Conservation (phyloP, 2,329 filamentous ascomycete genomes). For the Venturia carpophila region DNA sequence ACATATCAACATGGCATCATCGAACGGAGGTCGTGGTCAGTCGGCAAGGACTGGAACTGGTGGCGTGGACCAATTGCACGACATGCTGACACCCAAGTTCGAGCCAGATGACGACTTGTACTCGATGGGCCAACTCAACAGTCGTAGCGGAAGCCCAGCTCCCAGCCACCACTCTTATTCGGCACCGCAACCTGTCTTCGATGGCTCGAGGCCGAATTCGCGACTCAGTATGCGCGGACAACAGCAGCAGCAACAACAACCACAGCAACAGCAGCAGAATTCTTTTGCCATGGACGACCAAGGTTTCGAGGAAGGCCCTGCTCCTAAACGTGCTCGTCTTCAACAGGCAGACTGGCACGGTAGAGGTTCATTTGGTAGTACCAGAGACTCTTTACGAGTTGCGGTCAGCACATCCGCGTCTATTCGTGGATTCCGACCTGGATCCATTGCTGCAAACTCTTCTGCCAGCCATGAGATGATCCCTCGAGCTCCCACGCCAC, state of each 20-base stretch:
- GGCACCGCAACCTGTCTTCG: conserved; percentile 27
- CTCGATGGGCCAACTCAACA: conserved; percentile 30
- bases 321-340: conserved; percentile 72
- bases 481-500: conserved; percentile 70
- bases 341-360: conserved; percentile 66
- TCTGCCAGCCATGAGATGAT: conserved; percentile 46
- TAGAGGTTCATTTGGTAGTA: conserved; percentile 62
- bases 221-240: conserved; percentile 31
- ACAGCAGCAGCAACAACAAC: not conserved
- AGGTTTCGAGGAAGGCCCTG: conserved; percentile 43
- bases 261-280: conserved; percentile 24
- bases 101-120: conserved; percentile 16
- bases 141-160: conserved; percentile 39
- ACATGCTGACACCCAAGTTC: conserved; percentile 23
- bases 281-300: conserved; percentile 22
- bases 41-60: not conserved
- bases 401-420: conserved; percentile 85
- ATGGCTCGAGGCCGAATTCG: conserved; percentile 31
- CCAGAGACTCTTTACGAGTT: conserved; percentile 75
- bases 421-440: conserved; percentile 73
- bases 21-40: conserved; percentile 18
- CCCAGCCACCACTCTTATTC: conserved; percentile 33
- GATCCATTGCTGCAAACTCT: conserved; percentile 41
- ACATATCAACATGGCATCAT: conserved; percentile 13
- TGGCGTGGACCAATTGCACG: conserved; percentile 23